A percentile compares a stretch with the other conserved stretches of the same genome.
These are phyloP conservation scores for Colletotrichum orbiculare DNA, from an alignment of 2,329 filamentous ascomycete species.

Conservation along the genomic window DNA sequence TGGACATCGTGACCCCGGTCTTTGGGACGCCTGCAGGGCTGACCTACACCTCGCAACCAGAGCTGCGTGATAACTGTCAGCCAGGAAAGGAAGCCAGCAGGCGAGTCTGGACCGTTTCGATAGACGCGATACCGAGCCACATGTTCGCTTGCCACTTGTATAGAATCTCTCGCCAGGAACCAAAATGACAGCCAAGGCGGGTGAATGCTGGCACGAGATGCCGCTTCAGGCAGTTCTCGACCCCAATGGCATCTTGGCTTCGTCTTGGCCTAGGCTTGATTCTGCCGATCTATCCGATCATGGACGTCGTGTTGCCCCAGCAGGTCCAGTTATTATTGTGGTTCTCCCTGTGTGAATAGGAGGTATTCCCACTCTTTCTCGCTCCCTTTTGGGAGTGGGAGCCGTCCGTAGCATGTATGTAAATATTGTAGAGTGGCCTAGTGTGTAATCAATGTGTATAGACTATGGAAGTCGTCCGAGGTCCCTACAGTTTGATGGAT, in stretches of 20 bases:
- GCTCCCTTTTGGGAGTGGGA: background rate
- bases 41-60: background rate
- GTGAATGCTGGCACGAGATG: constrained; percentile 6
- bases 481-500: too few relatives aligned
- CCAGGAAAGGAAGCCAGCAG: too few relatives aligned
- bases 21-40: constrained; percentile 12
- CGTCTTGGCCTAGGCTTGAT: constrained; percentile 30
- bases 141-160: too few relatives aligned
- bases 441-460: too few relatives aligned
- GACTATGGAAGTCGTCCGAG: too few relatives aligned
- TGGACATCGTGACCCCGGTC: background rate
- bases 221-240: constrained; percentile 9
- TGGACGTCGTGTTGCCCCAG: constrained; percentile 8
- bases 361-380: constrained; percentile 9
- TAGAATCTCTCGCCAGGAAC: background rate
- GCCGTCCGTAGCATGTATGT: constrained; percentile 1
- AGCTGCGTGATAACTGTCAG: too few relatives aligned
- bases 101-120: too few relatives aligned
- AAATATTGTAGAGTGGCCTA: background rate
- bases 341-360: constrained; percentile 13
- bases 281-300: constrained; percentile 34
- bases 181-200: background rate
- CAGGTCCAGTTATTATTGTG: background rate
- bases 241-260: constrained; percentile 28
- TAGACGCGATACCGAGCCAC: too few relatives aligned